Evolutionary conservation across 495 filamentous ascomycete species (phyloP).

Genomic region (Physcia stellaris): DNA sequence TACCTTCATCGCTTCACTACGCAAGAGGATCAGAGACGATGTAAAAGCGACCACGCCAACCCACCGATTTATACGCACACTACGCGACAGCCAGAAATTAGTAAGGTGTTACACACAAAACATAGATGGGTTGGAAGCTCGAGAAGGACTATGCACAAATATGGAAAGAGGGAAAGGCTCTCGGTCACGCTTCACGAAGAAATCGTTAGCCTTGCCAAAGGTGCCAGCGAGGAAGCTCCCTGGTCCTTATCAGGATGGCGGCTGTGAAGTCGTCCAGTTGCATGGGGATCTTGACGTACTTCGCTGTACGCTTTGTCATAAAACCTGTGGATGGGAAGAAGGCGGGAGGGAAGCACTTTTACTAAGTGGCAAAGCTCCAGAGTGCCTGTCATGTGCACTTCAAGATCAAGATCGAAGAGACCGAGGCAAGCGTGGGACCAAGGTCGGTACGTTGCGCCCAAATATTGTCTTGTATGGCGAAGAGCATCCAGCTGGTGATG

Average conservation of each 20-base stretch:
- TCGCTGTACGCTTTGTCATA: conserved; percentile 48
- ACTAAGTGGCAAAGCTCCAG: conserved; percentile 43
- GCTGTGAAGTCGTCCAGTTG: conserved; percentile 47
- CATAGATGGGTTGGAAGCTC: conserved; percentile 54
- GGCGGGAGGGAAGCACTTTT: conserved; percentile 20
- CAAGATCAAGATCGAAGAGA: conserved; percentile 42
- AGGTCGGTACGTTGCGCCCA: conserved; percentile 48
- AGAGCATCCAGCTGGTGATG: conserved; percentile 51
- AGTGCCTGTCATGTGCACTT: conserved; percentile 44
- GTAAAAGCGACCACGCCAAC: conserved; percentile 41
- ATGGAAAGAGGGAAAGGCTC: conserved; percentile 42
- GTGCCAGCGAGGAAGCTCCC: not conserved
- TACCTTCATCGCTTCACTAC: conserved; percentile 47
- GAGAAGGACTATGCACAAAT: conserved; percentile 39
- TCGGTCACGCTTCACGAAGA: conserved; percentile 23
- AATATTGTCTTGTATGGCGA: conserved; percentile 61
- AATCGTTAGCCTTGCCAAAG: conserved; percentile 9
- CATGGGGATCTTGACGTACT: conserved; percentile 49
- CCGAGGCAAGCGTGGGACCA: conserved; percentile 46
- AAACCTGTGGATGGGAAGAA: conserved; percentile 45
- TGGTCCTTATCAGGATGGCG: conserved; percentile 23
- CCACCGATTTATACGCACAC: conserved; percentile 47
- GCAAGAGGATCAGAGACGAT: conserved; percentile 36
- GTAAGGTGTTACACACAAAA: conserved; percentile 60
- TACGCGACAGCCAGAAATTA: conserved; percentile 47